Conservation (phyloP, 2,329 filamentous ascomycete species). For the Fusarium devonianum region DNA sequence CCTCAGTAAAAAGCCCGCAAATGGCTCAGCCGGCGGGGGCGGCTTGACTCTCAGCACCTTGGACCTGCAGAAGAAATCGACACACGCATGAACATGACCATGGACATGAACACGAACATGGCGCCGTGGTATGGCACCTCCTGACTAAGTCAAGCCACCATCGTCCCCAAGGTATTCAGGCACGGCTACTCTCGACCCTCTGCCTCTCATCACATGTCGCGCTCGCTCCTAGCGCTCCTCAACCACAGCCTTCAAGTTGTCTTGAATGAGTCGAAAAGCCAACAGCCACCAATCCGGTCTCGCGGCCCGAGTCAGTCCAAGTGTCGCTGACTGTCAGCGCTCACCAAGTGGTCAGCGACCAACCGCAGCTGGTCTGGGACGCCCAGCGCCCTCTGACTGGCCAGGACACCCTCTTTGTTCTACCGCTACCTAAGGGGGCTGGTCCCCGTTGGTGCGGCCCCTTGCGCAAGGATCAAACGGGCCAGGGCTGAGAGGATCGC, state of each 20-base stretch:
- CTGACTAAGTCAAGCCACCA: constrained; percentile 28
- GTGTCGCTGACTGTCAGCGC: not conserved
- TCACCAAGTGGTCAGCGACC: constrained; percentile 13
- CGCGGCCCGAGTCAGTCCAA: constrained; percentile 25
- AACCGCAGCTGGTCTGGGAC: constrained; percentile 13
- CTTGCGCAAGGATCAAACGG: constrained; percentile 19
- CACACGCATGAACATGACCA: constrained; percentile 1
- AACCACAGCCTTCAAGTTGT: constrained; percentile 1
- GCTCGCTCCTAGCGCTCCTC: constrained; percentile 21
- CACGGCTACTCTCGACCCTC: not conserved
- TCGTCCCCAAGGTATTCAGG: constrained; percentile 7
- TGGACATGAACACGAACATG: constrained; percentile 9
- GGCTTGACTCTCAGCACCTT: not conserved
- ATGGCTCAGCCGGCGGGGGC: constrained; percentile 11
- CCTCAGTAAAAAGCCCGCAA: constrained; percentile 30
- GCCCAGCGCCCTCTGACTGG: constrained; percentile 29
- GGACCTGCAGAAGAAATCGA: not conserved
- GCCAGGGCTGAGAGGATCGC: constrained; percentile 3
- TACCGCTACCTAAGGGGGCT: too few species aligned
- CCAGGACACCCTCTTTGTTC: not conserved
- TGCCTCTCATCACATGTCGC: not conserved
- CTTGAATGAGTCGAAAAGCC: constrained; percentile 20
- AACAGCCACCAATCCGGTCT: constrained; percentile 28
- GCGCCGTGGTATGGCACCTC: constrained; percentile 8
- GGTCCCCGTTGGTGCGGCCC: constrained; percentile 3